Evolutionary conservation across 2,329 filamentous ascomycete genomes (phyloP), one percentile per base, ranked within the genome.

Genomic region (Arachnomyces sp.): DNA sequence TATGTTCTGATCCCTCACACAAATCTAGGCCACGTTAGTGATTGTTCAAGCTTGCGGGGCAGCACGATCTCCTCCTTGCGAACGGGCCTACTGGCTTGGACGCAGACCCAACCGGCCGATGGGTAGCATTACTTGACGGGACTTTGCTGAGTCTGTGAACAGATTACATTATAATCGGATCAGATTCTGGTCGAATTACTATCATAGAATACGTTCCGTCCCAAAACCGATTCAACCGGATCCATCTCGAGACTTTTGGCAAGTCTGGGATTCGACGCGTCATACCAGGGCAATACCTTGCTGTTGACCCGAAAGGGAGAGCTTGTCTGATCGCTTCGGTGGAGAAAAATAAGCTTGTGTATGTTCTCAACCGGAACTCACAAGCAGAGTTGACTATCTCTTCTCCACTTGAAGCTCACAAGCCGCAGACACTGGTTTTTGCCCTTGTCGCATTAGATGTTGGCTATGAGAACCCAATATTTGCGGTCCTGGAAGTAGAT

Each of bases 271-370:
- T 96, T 39, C 82, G 93, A 43, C 82, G 92, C 54, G 90, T 96
- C 29, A 79, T 98, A 33, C 92, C 93, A 2, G 92, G 93, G 45
- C 88, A 99, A 63, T 98, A 95, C 57, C 77, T 99, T 18, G 92
- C 90, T 5, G 86, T 87, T 38, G 92, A 99, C 57, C 92, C 92
- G 18, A 95, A 95, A 65, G 92, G 92, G 41, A 80, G 92, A 68
- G 93, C 93, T 40, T 95, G 90, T 59, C 75, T 99, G 59, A 86
- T 96, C 46, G 88, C 92, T 7, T 90, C 89, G 4, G 76, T 90
- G 40, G 93, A 99, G 69, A 98, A 98, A 76, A 98, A 96, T 71
- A 98, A 98, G 71, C 83, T 99, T 42, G 92, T 98, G 52, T 99
- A 98, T 66, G 90, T 98, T 55, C 74, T 98, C 52, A 96, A 96